These are phyloP conservation scores for Epichloe amarillans DNA, from an alignment of 2,329 filamentous ascomycete species.

Conservation along the genomic window DNA sequence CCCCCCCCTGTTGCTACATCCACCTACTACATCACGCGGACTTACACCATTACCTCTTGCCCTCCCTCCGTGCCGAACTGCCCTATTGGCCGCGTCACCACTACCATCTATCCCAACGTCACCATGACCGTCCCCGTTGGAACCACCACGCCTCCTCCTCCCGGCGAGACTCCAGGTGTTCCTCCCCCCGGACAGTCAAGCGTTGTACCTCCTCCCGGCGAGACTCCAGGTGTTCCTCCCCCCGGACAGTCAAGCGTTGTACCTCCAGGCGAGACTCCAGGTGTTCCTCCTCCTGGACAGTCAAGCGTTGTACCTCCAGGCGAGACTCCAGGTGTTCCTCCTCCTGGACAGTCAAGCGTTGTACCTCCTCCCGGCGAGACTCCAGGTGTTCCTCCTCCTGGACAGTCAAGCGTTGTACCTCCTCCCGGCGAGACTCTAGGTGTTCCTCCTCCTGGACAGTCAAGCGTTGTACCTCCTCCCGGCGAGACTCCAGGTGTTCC, in stretches of 20 bases:
- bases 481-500: too few relatives aligned
- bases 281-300: too few relatives aligned
- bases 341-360: not conserved
- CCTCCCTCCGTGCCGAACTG: conserved; percentile 17
- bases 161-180: not conserved
- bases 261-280: not conserved
- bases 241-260: too few relatives aligned
- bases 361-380: not conserved
- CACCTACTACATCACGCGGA: conserved; percentile 17
- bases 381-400: not conserved
- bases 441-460: not conserved
- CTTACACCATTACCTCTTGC: conserved; percentile 21
- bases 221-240: not conserved
- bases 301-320: not conserved
- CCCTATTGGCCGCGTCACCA: conserved; percentile 18
- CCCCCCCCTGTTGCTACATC: not conserved
- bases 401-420: too few relatives aligned
- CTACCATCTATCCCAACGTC: conserved; percentile 14
- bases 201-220: not conserved
- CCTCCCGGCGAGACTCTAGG: too few relatives aligned
- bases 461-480: too few relatives aligned
- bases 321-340: not conserved
- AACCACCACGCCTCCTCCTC: not conserved
- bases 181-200: not conserved
- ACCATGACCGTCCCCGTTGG: conserved; percentile 16